Percentiles rank a stretch among this genome's conserved stretches.
phyloP scores from a whole-genome alignment of 345 rosid genomes.

The Euphorbia lathyris region DNA sequence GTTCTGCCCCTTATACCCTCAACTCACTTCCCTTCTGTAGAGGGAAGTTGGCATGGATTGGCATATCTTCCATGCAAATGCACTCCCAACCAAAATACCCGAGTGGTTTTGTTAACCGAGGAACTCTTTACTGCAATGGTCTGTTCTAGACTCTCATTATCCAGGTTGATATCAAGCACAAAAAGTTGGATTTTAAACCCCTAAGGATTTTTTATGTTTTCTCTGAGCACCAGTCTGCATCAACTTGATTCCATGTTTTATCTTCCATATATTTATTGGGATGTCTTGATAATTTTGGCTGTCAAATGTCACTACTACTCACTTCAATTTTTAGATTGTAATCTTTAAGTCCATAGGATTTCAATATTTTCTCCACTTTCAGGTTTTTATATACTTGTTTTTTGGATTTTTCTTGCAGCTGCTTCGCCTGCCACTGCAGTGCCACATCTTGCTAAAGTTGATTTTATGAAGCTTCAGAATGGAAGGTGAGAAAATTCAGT shows the following conservation, averaged over 20 bases:
- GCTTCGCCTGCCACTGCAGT: conserved; percentile 50
- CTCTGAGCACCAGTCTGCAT: conserved; percentile 1
- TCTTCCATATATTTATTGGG: background rate
- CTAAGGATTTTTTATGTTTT: background rate
- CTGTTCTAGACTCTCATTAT: conserved; percentile 75
- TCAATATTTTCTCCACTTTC: background rate
- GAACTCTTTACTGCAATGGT: conserved; percentile 78
- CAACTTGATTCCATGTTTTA: background rate
- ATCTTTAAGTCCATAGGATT: background rate
- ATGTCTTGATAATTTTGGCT: background rate
- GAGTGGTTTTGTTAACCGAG: conserved; percentile 55
- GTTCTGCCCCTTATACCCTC: conserved; percentile 48
- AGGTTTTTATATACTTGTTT: conserved; percentile 10
- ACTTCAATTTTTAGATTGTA: background rate
- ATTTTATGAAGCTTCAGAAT: conserved; percentile 91
- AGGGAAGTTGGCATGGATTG: conserved; percentile 78
- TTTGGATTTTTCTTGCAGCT: conserved; percentile 48
- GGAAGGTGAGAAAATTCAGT: conserved; percentile 60
- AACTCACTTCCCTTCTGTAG: conserved; percentile 59
- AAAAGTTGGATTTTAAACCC: conserved; percentile 21
- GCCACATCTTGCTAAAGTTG: conserved; percentile 55
- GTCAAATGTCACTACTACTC: background rate
- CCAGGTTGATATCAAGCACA: conserved; percentile 42
- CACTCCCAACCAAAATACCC: conserved; percentile 47
- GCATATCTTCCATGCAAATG: conserved; percentile 66